Evolutionary conservation across 2,329 filamentous ascomycete species (phyloP), one percentile per base, ranked within the genome.

Genomic region (Aureobasidium subglaciale): DNA sequence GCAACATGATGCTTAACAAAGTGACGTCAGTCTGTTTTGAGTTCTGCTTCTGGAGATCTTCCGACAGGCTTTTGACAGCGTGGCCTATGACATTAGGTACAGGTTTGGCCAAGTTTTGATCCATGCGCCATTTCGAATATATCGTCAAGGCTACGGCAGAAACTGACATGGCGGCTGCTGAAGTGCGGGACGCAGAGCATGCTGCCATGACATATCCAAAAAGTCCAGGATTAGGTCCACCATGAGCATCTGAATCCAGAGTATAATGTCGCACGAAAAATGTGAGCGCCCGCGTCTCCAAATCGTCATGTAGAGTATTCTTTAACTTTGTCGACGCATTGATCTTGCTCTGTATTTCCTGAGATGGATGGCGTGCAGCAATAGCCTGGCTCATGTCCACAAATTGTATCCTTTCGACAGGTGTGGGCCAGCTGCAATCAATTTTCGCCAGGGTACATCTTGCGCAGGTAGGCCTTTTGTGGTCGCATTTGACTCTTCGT

Each of bases 191-290:
- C 8, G 46, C 8, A 50, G 46, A 40, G 7, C 25, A 1, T 22
- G 46, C 46, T 2, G 46, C 32, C 32, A 40, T 50, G 46, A 50
- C 25, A 24, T 40, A n/a, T 3, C 46, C 46, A 16, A 50, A 50
- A 0, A 50, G 22, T 38, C 46, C 46, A 30, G 46, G 46, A 20
- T 38, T 27, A 7, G 46, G 34, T 20, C 46, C 46, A 15, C 46
- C 46, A 10, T 49, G 3, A 13, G 46, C 22, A 7, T 13, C 22
- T 5, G 32, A 8, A 4, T 13, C 34, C 32, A 50, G 5, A 11
- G 16, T 6, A 50, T 50, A 50, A 11, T 38, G 11, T 29, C 46
- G 46, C 15, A 30, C 20, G 24, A 50, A 50, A 7, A 50, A 50
- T 24, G 32, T n/a, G 3, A 50, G 32, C 34, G 46, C 46, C 29